Evolutionary conservation across 768 basidiomycete species (phyloP).

Genomic region (Crepidotus variabilis): DNA sequence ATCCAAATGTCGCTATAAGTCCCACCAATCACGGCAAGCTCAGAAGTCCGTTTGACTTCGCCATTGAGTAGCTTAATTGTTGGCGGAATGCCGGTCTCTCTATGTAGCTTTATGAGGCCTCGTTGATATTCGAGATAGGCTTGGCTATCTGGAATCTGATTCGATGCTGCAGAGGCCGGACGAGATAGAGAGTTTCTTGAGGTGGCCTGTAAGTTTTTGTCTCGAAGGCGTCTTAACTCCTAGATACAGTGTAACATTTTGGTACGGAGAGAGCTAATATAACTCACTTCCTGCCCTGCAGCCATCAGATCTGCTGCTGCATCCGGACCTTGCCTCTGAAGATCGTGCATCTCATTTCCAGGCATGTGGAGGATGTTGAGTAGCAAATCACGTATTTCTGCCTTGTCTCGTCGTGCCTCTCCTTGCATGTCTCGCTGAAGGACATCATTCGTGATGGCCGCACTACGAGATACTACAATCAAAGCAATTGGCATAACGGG

Average conservation of each 20-base stretch:
- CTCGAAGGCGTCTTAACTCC: slow-evolving; percentile 27
- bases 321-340: slow-evolving; percentile 32
- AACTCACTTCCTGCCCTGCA: slow-evolving; percentile 43
- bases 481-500: background rate
- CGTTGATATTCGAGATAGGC: slow-evolving; percentile 39
- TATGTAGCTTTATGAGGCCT: slow-evolving; percentile 44
- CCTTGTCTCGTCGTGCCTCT: slow-evolving; percentile 24
- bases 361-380: slow-evolving; percentile 32
- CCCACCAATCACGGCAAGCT: slow-evolving; percentile 45
- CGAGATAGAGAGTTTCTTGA: background rate
- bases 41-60: slow-evolving; percentile 39
- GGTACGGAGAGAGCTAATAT: background rate
- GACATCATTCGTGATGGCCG: slow-evolving; percentile 24
- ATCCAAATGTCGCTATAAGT: slow-evolving; percentile 52
- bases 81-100: slow-evolving; percentile 49
- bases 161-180: slow-evolving; percentile 17
- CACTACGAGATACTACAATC: slow-evolving; percentile 14
- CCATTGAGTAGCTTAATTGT: slow-evolving; percentile 49
- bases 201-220: background rate
- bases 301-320: slow-evolving; percentile 48
- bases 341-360: slow-evolving; percentile 32
- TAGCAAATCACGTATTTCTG: slow-evolving; percentile 34
- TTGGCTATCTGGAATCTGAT: slow-evolving; percentile 22
- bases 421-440: slow-evolving; percentile 26
- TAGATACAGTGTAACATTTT: slow-evolving; percentile 7